Percentiles rank a stretch among this genome's conserved stretches.
phyloP scores from a whole-genome alignment of 2,329 filamentous ascomycete genomes.

The Talaromyces sp. region DNA sequence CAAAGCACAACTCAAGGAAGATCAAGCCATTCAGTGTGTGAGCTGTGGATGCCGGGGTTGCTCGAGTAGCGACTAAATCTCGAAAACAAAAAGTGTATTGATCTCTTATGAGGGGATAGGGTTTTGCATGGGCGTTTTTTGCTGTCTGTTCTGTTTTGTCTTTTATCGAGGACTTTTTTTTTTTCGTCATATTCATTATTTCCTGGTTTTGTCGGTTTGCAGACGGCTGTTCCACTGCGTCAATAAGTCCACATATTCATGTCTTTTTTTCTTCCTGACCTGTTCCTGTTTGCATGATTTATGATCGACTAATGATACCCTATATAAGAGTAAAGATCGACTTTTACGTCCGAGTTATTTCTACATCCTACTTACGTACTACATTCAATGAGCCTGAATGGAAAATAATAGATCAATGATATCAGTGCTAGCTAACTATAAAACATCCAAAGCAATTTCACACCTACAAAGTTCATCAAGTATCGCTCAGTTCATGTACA shows the following conservation, averaged over 20 bases:
- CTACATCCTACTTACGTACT: background rate
- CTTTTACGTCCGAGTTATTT: background rate
- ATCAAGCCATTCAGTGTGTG: constrained; percentile 86
- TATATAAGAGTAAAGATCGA: background rate
- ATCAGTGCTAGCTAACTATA: background rate
- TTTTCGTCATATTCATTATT: background rate
- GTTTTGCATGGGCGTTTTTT: background rate
- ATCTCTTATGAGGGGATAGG: background rate
- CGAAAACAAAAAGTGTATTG: constrained; percentile 11
- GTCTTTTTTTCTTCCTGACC: background rate
- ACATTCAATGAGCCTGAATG: no score
- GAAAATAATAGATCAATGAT: background rate
- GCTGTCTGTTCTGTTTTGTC: background rate
- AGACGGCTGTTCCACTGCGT: background rate
- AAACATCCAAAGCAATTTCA: constrained; percentile 4
- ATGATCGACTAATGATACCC: background rate
- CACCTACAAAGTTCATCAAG: constrained; percentile 20
- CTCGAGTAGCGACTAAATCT: constrained; percentile 67
- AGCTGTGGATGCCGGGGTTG: constrained; percentile 92
- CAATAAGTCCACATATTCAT: background rate
- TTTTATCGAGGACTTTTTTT: background rate
- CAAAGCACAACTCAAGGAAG: constrained; percentile 80
- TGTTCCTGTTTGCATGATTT: background rate
- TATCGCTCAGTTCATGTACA: constrained; percentile 34
- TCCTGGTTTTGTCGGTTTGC: background rate